Evolutionary conservation across 176 grass and related monocot genomes (phyloP).

Genomic region (Microstegium vimineum): DNA sequence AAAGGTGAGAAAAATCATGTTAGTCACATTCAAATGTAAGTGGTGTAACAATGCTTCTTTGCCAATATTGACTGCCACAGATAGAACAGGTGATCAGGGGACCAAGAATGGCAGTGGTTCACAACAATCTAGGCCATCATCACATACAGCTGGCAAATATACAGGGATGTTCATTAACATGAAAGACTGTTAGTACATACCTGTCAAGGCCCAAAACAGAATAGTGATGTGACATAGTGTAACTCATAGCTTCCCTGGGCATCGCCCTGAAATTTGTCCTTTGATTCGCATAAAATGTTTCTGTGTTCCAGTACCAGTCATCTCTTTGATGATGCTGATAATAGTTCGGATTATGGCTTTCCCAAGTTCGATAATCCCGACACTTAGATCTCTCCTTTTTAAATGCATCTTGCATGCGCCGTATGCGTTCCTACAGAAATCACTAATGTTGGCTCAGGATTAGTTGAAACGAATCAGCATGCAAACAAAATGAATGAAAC

Average conservation of each 20-base stretch:
- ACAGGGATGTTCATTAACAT: neutral
- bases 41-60: neutral
- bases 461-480: conserved; percentile 28
- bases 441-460: conserved; percentile 23
- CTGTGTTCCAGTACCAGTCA: conserved; percentile 60
- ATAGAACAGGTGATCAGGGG: neutral
- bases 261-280: conserved; percentile 51
- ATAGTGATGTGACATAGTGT: conserved; percentile 65
- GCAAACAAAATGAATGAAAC: neutral
- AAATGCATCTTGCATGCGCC: conserved; percentile 65
- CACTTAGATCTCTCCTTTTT: conserved; percentile 70
- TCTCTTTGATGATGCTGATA: conserved; percentile 59
- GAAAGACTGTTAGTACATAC: conserved; percentile 15
- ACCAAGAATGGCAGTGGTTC: neutral
- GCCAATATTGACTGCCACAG: neutral
- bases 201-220: conserved; percentile 71
- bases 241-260: conserved; percentile 28
- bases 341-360: conserved; percentile 32
- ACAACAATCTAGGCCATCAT: neutral
- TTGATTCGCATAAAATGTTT: conserved; percentile 54
- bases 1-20: neutral
- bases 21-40: neutral
- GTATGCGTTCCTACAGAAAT: conserved; percentile 65
- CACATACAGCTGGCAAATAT: neutral
- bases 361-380: conserved; percentile 44